Base-by-base conservation (phyloP, 192 early-diverging fungal species). In the Linnemannia hyalina region DNA sequence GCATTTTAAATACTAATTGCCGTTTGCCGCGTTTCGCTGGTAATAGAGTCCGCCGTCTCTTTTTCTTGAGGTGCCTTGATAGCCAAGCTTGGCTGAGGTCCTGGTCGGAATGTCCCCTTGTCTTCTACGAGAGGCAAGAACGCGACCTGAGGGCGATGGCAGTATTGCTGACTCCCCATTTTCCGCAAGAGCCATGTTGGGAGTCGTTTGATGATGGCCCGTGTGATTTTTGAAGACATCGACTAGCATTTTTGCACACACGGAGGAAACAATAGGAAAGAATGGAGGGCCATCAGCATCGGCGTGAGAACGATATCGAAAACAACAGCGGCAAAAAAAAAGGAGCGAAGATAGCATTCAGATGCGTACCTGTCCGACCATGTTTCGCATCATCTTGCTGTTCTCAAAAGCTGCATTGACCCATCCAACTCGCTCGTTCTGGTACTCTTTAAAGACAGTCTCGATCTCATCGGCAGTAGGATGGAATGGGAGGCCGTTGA, bases 371-470 rank as follows among this genome's bases (percentile, higher is more conserved):
- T 44, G 44, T 44, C 44, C 44, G 44, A 44, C 44, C 44, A 44
- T 10, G 44, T 44, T 44, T 3, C 44, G 44, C 44, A 44, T 8
- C 10, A 44, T 10, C 10, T 42, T 42, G 36, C 68, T 70, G 1
- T 29, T 54, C 9, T 36, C 60, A 20, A 9, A 69, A 36, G 22
- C 29, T 8, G 20, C 52, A 7, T 42, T 52, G n/a, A 35, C 68
- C 68, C 10, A 78, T 16, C 1, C 65, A 46, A 11, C 26, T 40
- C 82, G 63, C 40, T 79, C 73, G 0, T 41, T 41, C 15, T 71
- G 18, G 68, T 84, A 84, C 38, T 75, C 73, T 13, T 63, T 55
- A 55, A 84, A 84, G 5, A 29, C 38, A 13, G 40, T 46, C 22
- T 78, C 73, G 16, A 46, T 55, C 1, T 74, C 60, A 4, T 70